Conservation (phyloP, 176 grass and related monocot genomes). For the Carex parvula region DNA sequence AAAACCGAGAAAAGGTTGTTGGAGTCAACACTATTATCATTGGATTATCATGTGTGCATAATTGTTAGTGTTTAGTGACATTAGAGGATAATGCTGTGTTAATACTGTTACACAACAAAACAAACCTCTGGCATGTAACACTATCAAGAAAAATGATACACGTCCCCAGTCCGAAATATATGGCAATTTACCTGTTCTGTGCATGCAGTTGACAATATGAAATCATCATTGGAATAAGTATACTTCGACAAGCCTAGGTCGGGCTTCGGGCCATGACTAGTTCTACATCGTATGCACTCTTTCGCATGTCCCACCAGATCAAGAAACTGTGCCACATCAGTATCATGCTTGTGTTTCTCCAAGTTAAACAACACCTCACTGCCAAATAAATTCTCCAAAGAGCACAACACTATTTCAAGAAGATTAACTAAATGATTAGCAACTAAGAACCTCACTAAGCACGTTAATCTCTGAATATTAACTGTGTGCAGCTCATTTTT, state of each 20-base stretch:
- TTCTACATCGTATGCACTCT: conserved; percentile 37
- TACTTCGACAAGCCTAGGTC: conserved; percentile 23
- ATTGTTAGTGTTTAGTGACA: not conserved
- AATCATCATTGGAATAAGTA: conserved; percentile 23
- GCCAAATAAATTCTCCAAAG: conserved; percentile 45
- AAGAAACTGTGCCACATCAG: conserved; percentile 51
- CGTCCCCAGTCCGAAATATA: conserved; percentile 3
- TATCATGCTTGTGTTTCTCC: conserved; percentile 49
- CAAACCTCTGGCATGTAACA: not conserved
- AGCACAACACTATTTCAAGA: conserved; percentile 59
- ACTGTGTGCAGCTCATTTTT: conserved; percentile 43
- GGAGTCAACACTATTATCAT: not conserved
- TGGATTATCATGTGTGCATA: not conserved
- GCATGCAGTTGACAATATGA: conserved; percentile 19
- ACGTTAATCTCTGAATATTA: conserved; percentile 69
- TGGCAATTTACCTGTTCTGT: conserved; percentile 56
- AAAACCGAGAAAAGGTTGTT: not conserved
- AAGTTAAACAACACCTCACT: conserved; percentile 54
- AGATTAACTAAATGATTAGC: conserved; percentile 52
- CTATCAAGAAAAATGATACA: not conserved
- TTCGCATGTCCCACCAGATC: conserved; percentile 49
- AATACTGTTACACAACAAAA: not conserved
- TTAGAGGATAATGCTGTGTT: not conserved
- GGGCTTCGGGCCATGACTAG: conserved; percentile 26
- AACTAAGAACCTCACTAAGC: conserved; percentile 63